A percentile compares a stretch with the other conserved stretches of the same genome.
These are phyloP conservation scores for Seiridium cupressi DNA, from an alignment of 2,329 filamentous ascomycete genomes.

Conservation along the genomic window DNA sequence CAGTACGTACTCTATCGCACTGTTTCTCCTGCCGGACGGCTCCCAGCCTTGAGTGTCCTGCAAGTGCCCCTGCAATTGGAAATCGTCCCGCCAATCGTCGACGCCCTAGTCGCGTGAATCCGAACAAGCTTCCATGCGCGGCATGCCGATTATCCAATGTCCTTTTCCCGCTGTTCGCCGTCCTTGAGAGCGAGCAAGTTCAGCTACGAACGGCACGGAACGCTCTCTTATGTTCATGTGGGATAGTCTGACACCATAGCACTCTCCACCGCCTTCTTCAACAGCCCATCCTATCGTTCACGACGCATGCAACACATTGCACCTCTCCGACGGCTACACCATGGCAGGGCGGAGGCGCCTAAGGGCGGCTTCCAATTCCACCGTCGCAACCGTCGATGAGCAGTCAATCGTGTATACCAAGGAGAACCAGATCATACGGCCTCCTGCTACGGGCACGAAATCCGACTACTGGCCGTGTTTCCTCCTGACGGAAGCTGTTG, in stretches of 20 bases:
- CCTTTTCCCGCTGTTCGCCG: no score
- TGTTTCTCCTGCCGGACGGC: no score
- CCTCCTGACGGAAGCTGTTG: conserved; percentile 56
- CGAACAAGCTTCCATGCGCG: background rate
- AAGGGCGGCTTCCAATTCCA: conserved; percentile 43
- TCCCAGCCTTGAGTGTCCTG: background rate
- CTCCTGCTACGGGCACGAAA: conserved; percentile 28
- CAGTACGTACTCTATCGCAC: background rate
- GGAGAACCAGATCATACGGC: conserved; percentile 35
- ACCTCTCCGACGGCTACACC: background rate
- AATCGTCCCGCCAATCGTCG: background rate
- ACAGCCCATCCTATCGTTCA: conserved; percentile 1
- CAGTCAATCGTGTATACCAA: conserved; percentile 26
- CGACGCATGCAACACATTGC: conserved; percentile 25
- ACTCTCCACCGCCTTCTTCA: background rate
- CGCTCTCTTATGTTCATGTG: background rate
- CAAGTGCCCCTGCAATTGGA: background rate
- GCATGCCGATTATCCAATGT: background rate
- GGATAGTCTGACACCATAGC: background rate
- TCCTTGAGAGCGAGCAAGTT: no score
- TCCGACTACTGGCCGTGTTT: conserved; percentile 60
- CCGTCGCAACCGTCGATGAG: conserved; percentile 40
- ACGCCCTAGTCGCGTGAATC: background rate
- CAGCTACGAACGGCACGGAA: no score
- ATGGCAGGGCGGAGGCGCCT: conserved; percentile 35